Evolutionary conservation across 176 grass and related monocot genomes (phyloP).

Genomic region (Avena atlantica): DNA sequence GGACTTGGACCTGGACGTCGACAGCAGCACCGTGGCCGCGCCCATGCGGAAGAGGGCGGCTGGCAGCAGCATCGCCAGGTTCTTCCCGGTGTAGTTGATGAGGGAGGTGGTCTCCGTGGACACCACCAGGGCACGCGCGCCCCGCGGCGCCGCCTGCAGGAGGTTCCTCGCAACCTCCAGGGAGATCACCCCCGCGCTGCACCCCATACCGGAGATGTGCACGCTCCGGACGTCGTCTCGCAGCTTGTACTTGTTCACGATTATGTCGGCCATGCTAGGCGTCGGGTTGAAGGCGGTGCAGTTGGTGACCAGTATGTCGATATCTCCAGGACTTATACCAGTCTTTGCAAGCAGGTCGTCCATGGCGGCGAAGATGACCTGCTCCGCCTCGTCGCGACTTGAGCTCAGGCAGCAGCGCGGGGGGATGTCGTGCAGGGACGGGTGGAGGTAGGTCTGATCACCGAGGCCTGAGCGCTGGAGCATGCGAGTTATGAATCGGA

Average conservation of each 20-base stretch:
- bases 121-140: conserved; percentile 23
- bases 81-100: conserved; percentile 28
- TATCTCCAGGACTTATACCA: not conserved
- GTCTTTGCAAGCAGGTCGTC: conserved; percentile 40
- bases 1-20: not conserved
- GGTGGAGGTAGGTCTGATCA: conserved; percentile 21
- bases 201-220: conserved; percentile 52
- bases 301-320: conserved; percentile 44
- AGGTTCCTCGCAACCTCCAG: conserved; percentile 15
- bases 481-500: conserved; percentile 29
- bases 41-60: conserved; percentile 46
- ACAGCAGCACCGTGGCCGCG: conserved; percentile 3
- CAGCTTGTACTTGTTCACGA: conserved; percentile 25
- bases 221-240: not conserved
- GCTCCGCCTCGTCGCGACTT: not conserved
- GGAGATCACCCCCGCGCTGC: conserved; percentile 42
- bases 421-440: not conserved
- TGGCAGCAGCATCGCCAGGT: conserved; percentile 23
- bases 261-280: conserved; percentile 34
- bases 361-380: conserved; percentile 35
- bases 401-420: not conserved
- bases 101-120: conserved; percentile 29
- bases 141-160: not conserved
- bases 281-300: conserved; percentile 35
- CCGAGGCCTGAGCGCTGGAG: conserved; percentile 42